These are phyloP conservation scores for Salix dunnii DNA, from an alignment of 345 rosid species.

Conservation along the genomic window DNA sequence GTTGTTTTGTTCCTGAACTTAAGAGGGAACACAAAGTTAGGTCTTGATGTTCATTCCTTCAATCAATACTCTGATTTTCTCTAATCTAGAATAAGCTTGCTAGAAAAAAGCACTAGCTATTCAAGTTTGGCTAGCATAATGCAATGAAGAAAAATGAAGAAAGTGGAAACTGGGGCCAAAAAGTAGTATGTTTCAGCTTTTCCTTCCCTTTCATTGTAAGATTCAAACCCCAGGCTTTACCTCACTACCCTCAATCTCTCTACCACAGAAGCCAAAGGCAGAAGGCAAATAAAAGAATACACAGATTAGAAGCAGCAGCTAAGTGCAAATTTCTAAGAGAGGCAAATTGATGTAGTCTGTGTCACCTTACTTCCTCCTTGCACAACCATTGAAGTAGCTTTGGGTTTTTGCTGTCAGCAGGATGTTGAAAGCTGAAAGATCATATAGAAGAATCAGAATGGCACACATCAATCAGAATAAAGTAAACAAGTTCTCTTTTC, in stretches of 20 bases:
- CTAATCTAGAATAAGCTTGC: background rate
- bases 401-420: slow-evolving; percentile 86
- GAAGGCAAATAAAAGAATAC: background rate
- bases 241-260: background rate
- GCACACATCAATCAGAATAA: slow-evolving; percentile 6
- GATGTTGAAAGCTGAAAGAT: slow-evolving; percentile 77
- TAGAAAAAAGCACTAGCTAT: background rate
- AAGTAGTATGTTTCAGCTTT: background rate
- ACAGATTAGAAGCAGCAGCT: background rate
- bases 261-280: background rate
- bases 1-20: too few species aligned
- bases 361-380: slow-evolving; percentile 94
- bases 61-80: too few species aligned
- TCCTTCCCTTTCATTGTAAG: background rate
- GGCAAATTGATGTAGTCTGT: slow-evolving; percentile 2
- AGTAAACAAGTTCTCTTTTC: background rate
- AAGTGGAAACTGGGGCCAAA: background rate
- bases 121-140: background rate
- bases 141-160: background rate
- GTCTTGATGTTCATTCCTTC: too few species aligned
- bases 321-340: background rate
- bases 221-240: background rate
- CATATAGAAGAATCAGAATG: slow-evolving; percentile 10
- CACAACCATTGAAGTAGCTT: slow-evolving; percentile 77
- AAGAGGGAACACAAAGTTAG: too few species aligned